A percentile compares a stretch with the other conserved stretches of the same genome.
phyloP scores from a whole-genome alignment of 2,329 filamentous ascomycete genomes.

The Orbilia blumenaviensis region DNA sequence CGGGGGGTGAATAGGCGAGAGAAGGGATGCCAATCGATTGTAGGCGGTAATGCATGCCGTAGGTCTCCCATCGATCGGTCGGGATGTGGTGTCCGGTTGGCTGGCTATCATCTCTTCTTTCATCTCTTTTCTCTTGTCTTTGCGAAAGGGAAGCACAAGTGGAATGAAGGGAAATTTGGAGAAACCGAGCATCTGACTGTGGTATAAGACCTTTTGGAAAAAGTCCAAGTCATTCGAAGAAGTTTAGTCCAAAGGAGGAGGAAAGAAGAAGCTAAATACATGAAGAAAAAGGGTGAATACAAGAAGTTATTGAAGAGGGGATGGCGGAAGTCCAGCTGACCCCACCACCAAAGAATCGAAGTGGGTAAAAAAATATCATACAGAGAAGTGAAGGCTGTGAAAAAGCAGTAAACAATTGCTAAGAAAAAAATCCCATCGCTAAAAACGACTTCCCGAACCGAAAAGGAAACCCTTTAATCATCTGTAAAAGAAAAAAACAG shows the following conservation, averaged over 20 bases:
- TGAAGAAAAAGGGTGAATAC: constrained; percentile 34
- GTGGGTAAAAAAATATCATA: constrained; percentile 18
- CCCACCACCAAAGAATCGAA: constrained; percentile 19
- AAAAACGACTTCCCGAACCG: constrained; percentile 15
- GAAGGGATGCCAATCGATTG: background rate
- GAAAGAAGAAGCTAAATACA: constrained; percentile 41
- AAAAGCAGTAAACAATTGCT: constrained; percentile 9
- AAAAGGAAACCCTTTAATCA: constrained; percentile 36
- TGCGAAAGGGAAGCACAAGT: background rate
- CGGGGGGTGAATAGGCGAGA: background rate
- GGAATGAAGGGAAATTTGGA: background rate
- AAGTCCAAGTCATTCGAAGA: constrained; percentile 11
- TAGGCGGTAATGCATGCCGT: background rate
- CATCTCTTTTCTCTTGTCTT: too few relatives aligned
- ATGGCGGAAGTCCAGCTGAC: constrained; percentile 2
- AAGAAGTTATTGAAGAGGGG: constrained; percentile 25
- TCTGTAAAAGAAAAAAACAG: constrained; percentile 12
- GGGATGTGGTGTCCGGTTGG: too few relatives aligned
- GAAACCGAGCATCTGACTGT: constrained; percentile 10
- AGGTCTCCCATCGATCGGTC: background rate
- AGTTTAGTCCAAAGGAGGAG: background rate
- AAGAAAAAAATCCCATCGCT: constrained; percentile 24
- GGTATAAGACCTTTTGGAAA: constrained; percentile 16
- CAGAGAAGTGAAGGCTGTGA: constrained; percentile 10
- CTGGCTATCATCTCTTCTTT: background rate